Evolutionary conservation across 441 rosid genomes (phyloP).

Genomic region (Aleurites moluccanus): DNA sequence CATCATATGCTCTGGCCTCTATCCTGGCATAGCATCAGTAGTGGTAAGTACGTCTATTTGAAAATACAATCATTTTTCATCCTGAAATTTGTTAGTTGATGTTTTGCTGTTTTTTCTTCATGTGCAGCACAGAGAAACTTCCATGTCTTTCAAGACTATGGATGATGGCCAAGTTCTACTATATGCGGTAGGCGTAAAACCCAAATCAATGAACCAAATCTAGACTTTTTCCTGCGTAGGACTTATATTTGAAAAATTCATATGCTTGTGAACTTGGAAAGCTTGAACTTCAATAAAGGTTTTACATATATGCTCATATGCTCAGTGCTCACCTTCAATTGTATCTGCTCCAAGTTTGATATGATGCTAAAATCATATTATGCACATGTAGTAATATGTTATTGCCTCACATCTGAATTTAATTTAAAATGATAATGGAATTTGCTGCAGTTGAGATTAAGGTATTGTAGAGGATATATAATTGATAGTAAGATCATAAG

Average conservation of each 20-base stretch:
- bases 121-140: constrained; percentile 87
- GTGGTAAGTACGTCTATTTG: constrained; percentile 55
- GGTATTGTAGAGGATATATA: neutral
- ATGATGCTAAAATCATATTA: neutral
- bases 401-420: neutral
- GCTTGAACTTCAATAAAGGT: neutral
- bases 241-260: neutral
- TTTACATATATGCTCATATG: neutral
- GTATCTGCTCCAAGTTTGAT: neutral
- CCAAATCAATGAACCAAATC: neutral
- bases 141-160: constrained; percentile 98
- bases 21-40: constrained; percentile 96
- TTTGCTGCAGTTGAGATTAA: neutral
- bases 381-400: neutral
- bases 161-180: constrained; percentile 94
- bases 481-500: neutral
- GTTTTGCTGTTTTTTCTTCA: constrained; percentile 18
- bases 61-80: constrained; percentile 17
- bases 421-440: neutral
- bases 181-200: constrained; percentile 61
- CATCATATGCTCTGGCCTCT: constrained; percentile 93
- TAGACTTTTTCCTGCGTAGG: constrained; percentile 1
- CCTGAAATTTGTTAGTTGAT: constrained; percentile 15
- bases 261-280: constrained; percentile 7
- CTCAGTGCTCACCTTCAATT: neutral